These are phyloP conservation scores for Fusarium sambucinum DNA, from an alignment of 2,329 filamentous ascomycete species.

Conservation along the genomic window DNA sequence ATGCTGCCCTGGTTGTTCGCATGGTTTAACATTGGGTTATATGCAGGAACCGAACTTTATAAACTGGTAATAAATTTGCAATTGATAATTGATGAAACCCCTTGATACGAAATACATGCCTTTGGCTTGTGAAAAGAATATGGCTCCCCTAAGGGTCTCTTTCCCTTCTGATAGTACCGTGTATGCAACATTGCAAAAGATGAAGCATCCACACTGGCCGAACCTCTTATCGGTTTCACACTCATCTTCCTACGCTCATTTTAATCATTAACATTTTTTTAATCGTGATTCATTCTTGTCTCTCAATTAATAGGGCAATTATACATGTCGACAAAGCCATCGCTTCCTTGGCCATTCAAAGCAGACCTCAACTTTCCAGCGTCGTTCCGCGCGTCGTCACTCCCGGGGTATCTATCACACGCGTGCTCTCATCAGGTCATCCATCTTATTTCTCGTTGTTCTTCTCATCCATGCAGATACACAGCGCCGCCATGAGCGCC, in stretches of 20 bases:
- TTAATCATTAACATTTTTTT: not conserved
- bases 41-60: not conserved
- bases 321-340: not conserved
- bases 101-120: too few relatives aligned
- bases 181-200: not conserved
- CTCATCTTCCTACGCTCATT: not conserved
- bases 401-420: slow-evolving; percentile 28
- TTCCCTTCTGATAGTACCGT: not conserved
- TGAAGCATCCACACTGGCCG: too few relatives aligned
- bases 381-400: too few relatives aligned
- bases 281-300: not conserved
- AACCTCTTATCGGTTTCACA: not conserved
- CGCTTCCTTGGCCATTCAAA: not conserved
- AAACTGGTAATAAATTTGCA: not conserved
- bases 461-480: slow-evolving; percentile 76
- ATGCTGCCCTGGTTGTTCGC: not conserved
- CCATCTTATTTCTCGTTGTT: slow-evolving; percentile 54
- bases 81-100: not conserved
- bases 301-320: not conserved
- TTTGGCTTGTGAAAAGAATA: too few relatives aligned
- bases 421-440: not conserved
- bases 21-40: not conserved
- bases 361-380: not conserved
- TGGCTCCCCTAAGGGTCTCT: not conserved
- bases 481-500: slow-evolving; percentile 73